Percentiles rank a stretch among this genome's conserved stretches.
These are phyloP conservation scores for Buxus sempervirens DNA, from an alignment of 164 flowering plant species.

Conservation along the genomic window DNA sequence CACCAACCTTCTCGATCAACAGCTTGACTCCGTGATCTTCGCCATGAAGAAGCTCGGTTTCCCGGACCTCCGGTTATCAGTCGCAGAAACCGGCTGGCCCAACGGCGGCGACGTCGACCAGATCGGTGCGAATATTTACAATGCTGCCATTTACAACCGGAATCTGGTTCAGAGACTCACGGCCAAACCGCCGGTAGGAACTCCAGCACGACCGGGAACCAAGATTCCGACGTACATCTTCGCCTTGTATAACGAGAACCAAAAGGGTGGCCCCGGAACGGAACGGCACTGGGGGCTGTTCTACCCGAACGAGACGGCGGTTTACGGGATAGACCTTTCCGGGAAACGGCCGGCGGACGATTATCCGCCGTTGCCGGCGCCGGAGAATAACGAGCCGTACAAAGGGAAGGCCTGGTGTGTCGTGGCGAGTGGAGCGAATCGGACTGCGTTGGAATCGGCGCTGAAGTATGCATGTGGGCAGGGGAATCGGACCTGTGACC, in stretches of 20 bases:
- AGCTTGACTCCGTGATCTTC: conserved; percentile 42
- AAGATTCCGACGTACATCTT: conserved; percentile 35
- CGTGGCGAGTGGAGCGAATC: conserved; percentile 19
- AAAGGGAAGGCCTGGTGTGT: conserved; percentile 52
- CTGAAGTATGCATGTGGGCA: conserved; percentile 23
- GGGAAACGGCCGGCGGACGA: conserved; percentile 17
- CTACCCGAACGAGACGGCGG: conserved; percentile 22
- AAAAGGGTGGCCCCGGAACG: conserved; percentile 38
- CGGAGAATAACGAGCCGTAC: conserved; percentile 33
- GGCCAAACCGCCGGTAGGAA: conserved; percentile 30
- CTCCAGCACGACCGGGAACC: conserved; percentile 40
- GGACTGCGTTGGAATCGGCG: conserved; percentile 18
- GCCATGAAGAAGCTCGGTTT: conserved; percentile 42
- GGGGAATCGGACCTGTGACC: conserved; percentile 39
- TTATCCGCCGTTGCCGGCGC: conserved; percentile 22
- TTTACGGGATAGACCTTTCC: conserved; percentile 33
- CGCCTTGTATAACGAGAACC: conserved; percentile 41
- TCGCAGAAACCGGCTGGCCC: conserved; percentile 58
- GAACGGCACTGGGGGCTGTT: conserved; percentile 54
- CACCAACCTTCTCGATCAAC: conserved; percentile 43
- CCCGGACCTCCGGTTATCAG: conserved; percentile 21
- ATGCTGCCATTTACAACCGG: conserved; percentile 44
- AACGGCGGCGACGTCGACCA: conserved; percentile 31
- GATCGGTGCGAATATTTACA: conserved; percentile 33
- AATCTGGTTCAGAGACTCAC: conserved; percentile 34